Evolutionary conservation across 2,329 filamentous ascomycete genomes (phyloP).

Genomic region (Grosmannia serpens): DNA sequence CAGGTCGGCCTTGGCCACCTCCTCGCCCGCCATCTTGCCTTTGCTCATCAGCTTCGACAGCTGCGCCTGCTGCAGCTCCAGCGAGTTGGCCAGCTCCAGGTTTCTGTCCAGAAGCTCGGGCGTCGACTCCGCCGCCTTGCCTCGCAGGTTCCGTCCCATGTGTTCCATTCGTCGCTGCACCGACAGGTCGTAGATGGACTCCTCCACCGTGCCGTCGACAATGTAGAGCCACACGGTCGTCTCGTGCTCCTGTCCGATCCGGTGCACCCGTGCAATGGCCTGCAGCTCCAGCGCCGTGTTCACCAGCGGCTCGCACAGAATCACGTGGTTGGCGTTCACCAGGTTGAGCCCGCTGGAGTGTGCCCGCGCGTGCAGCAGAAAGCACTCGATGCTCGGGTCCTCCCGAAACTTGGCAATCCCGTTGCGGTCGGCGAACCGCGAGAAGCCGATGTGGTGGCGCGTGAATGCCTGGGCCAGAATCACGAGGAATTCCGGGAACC

Average conservation of each 20-base stretch:
- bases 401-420: constrained; percentile 69
- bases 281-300: constrained; percentile 92
- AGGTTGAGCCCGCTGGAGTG: constrained; percentile 85
- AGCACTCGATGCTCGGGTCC: constrained; percentile 64
- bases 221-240: constrained; percentile 96
- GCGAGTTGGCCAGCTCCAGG: constrained; percentile 73
- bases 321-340: constrained; percentile 86
- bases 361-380: constrained; percentile 79
- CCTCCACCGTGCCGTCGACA: constrained; percentile 81
- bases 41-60: constrained; percentile 61
- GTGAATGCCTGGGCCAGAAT: constrained; percentile 61
- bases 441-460: constrained; percentile 60
- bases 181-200: constrained; percentile 81
- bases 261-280: constrained; percentile 86
- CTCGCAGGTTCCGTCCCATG: constrained; percentile 39
- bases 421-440: constrained; percentile 54
- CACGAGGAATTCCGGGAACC: constrained; percentile 64
- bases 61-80: constrained; percentile 66
- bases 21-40: constrained; percentile 62
- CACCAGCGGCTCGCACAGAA: constrained; percentile 85
- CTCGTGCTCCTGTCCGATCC: constrained; percentile 78
- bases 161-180: constrained; percentile 69
- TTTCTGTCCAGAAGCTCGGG: constrained; percentile 44
- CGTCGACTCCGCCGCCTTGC: constrained; percentile 27
- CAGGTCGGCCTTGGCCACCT: constrained; percentile 65